phyloP scores from a whole-genome alignment of 805 yeast species.

The Myxozyma lipomycoides region DNA sequence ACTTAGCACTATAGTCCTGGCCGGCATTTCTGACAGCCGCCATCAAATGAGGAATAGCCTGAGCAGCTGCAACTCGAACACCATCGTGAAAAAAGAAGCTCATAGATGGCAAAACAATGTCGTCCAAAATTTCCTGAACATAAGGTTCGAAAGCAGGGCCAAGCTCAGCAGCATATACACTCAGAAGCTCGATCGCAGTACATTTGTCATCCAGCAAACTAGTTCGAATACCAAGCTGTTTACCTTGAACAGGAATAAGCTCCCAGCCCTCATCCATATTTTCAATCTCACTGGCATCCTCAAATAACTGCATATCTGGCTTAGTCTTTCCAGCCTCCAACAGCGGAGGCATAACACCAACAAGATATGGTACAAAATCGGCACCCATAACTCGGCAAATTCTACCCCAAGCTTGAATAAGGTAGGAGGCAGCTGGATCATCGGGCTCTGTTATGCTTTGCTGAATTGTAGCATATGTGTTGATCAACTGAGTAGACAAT shows the following conservation, averaged over 20 bases:
- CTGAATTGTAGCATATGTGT: constrained; percentile 70
- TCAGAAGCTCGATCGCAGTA: constrained; percentile 81
- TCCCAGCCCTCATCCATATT: constrained; percentile 90
- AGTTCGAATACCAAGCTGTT: constrained; percentile 90
- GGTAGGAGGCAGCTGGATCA: constrained; percentile 80
- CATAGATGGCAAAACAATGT: constrained; percentile 80
- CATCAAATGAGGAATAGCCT: constrained; percentile 73
- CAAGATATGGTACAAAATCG: constrained; percentile 79
- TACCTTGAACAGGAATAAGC: constrained; percentile 84
- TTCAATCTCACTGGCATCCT: constrained; percentile 80
- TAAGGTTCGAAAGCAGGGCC: constrained; percentile 80
- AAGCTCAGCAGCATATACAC: constrained; percentile 78
- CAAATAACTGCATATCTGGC: constrained; percentile 83
- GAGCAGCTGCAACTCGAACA: constrained; percentile 87
- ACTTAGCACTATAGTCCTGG: constrained; percentile 47
- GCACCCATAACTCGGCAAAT: constrained; percentile 80
- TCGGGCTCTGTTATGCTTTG: constrained; percentile 51
- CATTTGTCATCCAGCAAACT: constrained; percentile 93
- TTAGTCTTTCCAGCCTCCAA: constrained; percentile 80
- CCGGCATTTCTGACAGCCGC: constrained; percentile 45
- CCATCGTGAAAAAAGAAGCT: constrained; percentile 92
- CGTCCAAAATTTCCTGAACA: constrained; percentile 70
- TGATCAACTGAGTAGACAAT: constrained; percentile 68
- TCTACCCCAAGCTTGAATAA: constrained; percentile 96
- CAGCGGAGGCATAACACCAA: constrained; percentile 85